Evolutionary conservation across 1,284 basidiomycete genomes (phyloP).

Genomic region (Irpex lacteus): DNA sequence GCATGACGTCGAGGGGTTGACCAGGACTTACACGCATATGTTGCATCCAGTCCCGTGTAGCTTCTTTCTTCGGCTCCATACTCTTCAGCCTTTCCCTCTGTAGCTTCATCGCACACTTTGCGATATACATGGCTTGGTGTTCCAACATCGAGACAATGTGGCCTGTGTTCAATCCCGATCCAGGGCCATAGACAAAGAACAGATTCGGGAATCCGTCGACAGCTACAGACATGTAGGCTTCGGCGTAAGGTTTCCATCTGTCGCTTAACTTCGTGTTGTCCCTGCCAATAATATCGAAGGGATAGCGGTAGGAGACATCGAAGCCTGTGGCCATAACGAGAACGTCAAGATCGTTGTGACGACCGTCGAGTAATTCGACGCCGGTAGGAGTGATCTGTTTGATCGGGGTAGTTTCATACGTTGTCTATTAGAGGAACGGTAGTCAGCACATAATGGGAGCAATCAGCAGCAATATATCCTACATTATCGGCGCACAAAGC

Average conservation of each 20-base stretch:
- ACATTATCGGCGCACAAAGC: constrained; percentile 61
- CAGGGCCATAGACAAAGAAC: constrained; percentile 56
- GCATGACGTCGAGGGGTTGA: neutral
- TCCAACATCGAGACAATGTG: constrained; percentile 54
- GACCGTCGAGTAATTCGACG: constrained; percentile 53
- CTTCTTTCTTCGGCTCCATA: constrained; percentile 52
- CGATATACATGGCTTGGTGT: constrained; percentile 51
- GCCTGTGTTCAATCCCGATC: constrained; percentile 49
- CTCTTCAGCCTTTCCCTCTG: constrained; percentile 58
- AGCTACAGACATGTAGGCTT: constrained; percentile 51
- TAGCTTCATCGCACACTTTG: constrained; percentile 50
- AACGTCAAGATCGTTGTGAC: constrained; percentile 51
- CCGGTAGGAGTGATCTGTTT: constrained; percentile 49
- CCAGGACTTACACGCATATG: constrained; percentile 40
- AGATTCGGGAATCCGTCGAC: constrained; percentile 62
- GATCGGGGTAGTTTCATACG: constrained; percentile 48
- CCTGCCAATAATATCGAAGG: constrained; percentile 52
- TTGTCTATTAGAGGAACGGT: constrained; percentile 35
- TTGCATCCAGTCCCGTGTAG: constrained; percentile 55
- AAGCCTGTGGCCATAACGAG: constrained; percentile 41
- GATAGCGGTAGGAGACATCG: constrained; percentile 48
- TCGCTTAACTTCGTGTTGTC: constrained; percentile 45
- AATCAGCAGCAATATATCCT: constrained; percentile 14
- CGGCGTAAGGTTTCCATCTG: constrained; percentile 49
- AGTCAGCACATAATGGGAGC: neutral